Conservation (phyloP, 2,329 filamentous ascomycete species). For the Colletotrichum tropicicola region DNA sequence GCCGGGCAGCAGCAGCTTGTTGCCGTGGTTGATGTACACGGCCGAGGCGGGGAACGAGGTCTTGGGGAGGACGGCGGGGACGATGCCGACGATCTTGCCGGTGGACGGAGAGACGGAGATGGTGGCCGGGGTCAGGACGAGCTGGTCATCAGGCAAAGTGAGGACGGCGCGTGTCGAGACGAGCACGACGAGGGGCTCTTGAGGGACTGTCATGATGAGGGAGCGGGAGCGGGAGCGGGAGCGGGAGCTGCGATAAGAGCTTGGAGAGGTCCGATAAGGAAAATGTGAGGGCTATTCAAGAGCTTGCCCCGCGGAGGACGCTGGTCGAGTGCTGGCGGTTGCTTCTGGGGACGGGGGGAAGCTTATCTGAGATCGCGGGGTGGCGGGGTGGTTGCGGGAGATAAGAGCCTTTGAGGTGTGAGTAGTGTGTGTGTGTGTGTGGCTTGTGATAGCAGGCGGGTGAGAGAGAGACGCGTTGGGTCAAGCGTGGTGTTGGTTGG, state of each 20-base stretch:
- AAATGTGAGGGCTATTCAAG: background rate
- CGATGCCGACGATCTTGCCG: constrained; percentile 85
- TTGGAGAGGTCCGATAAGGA: background rate
- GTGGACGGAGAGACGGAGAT: constrained; percentile 80
- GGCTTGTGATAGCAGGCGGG: background rate
- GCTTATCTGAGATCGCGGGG: constrained; percentile 21
- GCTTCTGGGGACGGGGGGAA: background rate
- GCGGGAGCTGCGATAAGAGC: constrained; percentile 8
- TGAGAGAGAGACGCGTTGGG: background rate
- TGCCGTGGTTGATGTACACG: constrained; percentile 84
- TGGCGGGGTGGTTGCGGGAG: constrained; percentile 7
- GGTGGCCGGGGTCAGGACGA: constrained; percentile 80
- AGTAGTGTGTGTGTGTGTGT: too few species aligned
- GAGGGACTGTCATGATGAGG: constrained; percentile 41
- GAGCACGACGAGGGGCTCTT: constrained; percentile 71
- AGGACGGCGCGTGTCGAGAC: constrained; percentile 87
- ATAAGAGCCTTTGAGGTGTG: background rate
- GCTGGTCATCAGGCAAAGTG: constrained; percentile 69
- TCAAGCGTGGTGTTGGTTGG: background rate
- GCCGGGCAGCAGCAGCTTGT: constrained; percentile 85
- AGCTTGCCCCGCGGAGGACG: constrained; percentile 9
- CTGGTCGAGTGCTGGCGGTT: background rate
- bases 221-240: background rate
- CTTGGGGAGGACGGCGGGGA: constrained; percentile 77
- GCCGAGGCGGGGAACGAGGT: constrained; percentile 77